phyloP scores from a whole-genome alignment of 2,329 filamentous ascomycete genomes.

The Trichoderma sp. region DNA sequence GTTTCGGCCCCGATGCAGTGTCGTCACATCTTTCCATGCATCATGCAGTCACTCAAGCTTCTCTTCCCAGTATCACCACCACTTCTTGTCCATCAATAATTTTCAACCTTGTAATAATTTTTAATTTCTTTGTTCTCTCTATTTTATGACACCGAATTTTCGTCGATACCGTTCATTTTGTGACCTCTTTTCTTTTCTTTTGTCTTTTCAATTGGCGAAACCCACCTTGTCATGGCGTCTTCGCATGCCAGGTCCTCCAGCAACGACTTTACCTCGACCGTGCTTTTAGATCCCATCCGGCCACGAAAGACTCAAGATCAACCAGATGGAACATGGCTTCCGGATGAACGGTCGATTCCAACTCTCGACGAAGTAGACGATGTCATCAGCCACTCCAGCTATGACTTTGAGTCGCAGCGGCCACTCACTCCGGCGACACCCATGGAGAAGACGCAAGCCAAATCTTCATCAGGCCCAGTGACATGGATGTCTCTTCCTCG shows the following conservation, averaged over 20 bases:
- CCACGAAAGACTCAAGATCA: not conserved
- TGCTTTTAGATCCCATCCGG: not conserved
- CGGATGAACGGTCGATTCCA: not conserved
- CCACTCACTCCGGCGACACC: not conserved
- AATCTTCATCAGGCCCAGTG: conserved; percentile 37
- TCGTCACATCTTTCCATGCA: not conserved
- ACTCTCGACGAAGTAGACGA: not conserved
- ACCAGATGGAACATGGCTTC: not conserved
- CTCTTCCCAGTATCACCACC: not conserved
- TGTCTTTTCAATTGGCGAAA: not conserved
- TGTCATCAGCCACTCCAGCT: not conserved
- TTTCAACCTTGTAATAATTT: not conserved
- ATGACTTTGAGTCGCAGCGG: not conserved
- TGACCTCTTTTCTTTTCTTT: not conserved
- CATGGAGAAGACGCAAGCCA: not conserved
- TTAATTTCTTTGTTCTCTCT: not conserved
- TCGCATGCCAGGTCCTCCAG: conserved; percentile 12
- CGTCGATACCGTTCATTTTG: not conserved
- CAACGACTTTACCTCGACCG: conserved; percentile 2
- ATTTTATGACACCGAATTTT: not conserved
- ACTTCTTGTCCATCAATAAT: not conserved
- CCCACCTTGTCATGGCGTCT: not conserved
- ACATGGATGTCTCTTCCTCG: conserved; percentile 70
- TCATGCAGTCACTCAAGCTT: not conserved
- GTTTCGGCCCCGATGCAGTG: not conserved